Evolutionary conservation across 305 asterid genomes (phyloP), one percentile per base, ranked within the genome.

Genomic region (Stenogyne calaminthoides): DNA sequence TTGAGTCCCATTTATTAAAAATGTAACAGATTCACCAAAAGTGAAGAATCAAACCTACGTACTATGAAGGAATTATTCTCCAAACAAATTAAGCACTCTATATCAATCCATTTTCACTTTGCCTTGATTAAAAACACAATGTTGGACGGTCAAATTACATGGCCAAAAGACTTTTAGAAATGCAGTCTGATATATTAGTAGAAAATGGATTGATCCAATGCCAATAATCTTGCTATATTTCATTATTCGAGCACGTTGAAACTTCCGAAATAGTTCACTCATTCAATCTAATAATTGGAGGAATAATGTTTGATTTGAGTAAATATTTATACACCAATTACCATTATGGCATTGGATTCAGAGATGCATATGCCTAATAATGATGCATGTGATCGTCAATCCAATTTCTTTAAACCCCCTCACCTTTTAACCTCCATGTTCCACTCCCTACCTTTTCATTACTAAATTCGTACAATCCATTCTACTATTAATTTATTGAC

Each of bases 331-430:
- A 56, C 47, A 62, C 16, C 9, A 55, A 56, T 68, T 61, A 49
- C 16, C 61, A 77, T 63, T 76, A 72, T 67, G 70, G 68, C 64
- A 71, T 78, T 81, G 73, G 81, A 61, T 66, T 79, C 40, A 76
- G 77, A 76, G 72, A 70, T 70, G 80, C 85, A 84, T 79, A 81
- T 81, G 88, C 68, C 78, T 76, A 80, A 78, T 79, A 81, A 81
- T 81, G 84, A 81, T 76, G 88, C 86, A 84, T 84, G 86, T 84
- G 88, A 81, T 77, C 73, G 77, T 77, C 76, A 72, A 79, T 79
- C 80, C 75, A 54, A 75, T 81, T 81, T 22, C 51, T 75, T 78
- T 78, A 73, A 40, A 6, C 73, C 55, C 27, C 10, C 29, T 78
- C 66, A 67, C 67, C 71, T 72, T 82, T 72, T 71, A 54, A 47